phyloP scores from a whole-genome alignment of 2,329 filamentous ascomycete species.

The Triangularia setosa region DNA sequence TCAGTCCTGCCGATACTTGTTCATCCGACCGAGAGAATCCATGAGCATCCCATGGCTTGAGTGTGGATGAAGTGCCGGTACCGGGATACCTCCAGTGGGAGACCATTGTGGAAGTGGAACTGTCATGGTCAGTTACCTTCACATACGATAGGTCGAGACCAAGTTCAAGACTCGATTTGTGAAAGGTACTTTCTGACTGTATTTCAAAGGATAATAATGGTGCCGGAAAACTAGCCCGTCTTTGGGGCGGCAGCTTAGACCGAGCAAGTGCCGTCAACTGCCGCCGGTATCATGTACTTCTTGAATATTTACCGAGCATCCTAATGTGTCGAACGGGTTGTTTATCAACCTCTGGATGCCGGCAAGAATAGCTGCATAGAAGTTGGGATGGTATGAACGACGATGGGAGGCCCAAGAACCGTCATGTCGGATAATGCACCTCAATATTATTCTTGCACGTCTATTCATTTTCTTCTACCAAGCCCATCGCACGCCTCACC shows the following conservation, averaged over 20 bases:
- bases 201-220: background rate
- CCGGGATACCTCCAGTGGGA: background rate
- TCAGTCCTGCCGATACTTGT: background rate
- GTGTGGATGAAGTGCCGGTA: background rate
- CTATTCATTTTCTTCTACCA: background rate
- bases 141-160: background rate
- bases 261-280: constrained; percentile 13
- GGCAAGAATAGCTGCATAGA: background rate
- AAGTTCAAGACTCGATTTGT: background rate
- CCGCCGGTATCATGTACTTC: constrained; percentile 2
- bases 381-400: background rate
- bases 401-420: background rate
- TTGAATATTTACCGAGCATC: background rate
- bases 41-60: constrained; percentile 9
- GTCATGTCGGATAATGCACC: background rate
- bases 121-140: background rate
- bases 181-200: background rate
- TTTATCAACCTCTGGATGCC: background rate
- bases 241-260: constrained; percentile 1
- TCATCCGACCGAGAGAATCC: background rate
- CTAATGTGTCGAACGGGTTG: background rate
- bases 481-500: background rate
- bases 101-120: background rate
- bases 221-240: background rate
- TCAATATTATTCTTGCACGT: background rate